Base-by-base conservation (phyloP, 768 basidiomycete species). In the Boletus rex-veris region DNA sequence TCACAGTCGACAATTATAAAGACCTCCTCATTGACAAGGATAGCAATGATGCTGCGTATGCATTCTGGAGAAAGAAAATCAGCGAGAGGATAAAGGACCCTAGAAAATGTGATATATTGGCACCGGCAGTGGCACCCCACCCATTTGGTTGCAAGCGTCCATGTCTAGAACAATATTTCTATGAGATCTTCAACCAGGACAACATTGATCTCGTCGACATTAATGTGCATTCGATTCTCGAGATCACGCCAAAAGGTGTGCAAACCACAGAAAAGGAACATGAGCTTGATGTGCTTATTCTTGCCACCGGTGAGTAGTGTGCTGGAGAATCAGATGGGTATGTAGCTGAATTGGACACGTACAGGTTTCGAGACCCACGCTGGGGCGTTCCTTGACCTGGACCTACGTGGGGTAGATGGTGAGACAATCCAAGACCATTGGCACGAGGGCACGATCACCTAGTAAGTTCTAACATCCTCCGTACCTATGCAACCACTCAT, bases 371-470 rank as follows among this genome's bases (percentile, higher is more conserved):
- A 61, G 7, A 42, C 35, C 2, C 12, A 53, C 7, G 30, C 11
- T 21, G 62, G 58, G 1, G 37, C 28, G 10, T 43, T 60, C 18
- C 6, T 53, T 0, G 54, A 53, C 4, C 1, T 64, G 4, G 52
- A 64, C 41, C 15, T 64, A 30, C 61, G 50, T 37, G 52, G 61
- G 0, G 0, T 57, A 7, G 8, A 48, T 9, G 58, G 52, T 7
- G 49, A 58, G 45, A 52, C 55, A 4, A 58, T 58, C 26, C 57
- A 52, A 33, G 50, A 62, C 1, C 62, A 60, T 11, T 63, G 61
- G 54, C 21, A 11, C 41, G 54, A 64, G 11, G 44, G 54, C n/a
- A 35, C 42, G n/a, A 30, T 21, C 33, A 63, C 62, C 6, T 64
- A 54, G 58, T 64, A 16, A 33, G 62, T 31, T n/a, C 3, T 37